These are phyloP conservation scores for Aphanomyces astaci DNA, from an alignment of 352 stramenopile species.

Conservation along the genomic window DNA sequence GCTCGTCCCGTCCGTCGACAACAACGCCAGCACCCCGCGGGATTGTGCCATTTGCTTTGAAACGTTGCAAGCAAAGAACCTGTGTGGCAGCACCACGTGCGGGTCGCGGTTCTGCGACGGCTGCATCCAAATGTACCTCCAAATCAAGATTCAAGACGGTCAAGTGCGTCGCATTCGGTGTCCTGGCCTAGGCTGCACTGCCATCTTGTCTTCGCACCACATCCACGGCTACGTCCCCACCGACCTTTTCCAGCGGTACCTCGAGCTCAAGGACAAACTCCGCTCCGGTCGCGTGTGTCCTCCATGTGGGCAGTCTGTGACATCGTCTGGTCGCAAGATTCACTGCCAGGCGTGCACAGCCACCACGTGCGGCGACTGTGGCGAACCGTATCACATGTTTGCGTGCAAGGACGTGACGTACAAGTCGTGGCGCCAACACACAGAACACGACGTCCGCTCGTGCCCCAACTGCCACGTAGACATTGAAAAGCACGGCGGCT, in stretches of 20 bases:
- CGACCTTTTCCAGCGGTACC: constrained; percentile 17
- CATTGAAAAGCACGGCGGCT: constrained; percentile 82
- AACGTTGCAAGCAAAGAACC: not conserved
- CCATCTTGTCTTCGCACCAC: constrained; percentile 14
- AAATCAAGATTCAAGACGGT: constrained; percentile 23
- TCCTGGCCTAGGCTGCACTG: constrained; percentile 6
- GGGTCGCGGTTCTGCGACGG: constrained; percentile 4
- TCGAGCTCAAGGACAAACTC: constrained; percentile 16
- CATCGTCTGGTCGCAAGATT: constrained; percentile 22
- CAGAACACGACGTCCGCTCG: constrained; percentile 47
- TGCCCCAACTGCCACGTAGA: constrained; percentile 58
- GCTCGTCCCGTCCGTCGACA: not conserved
- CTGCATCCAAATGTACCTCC: constrained; percentile 15
- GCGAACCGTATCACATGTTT: constrained; percentile 21
- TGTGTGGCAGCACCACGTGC: constrained; percentile 9
- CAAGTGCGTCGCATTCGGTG: constrained; percentile 23
- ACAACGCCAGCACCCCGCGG: not conserved
- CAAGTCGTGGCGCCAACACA: constrained; percentile 51
- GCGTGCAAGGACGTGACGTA: constrained; percentile 54
- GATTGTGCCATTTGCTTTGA: constrained; percentile 23
- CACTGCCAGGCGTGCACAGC: constrained; percentile 1
- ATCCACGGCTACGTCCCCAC: constrained; percentile 21
- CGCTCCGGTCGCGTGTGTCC: constrained; percentile 17
- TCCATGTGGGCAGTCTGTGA: constrained; percentile 17
- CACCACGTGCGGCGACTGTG: constrained; percentile 17